Conservation (phyloP, 176 grass and related monocot species). For the Pontederia paniculata region DNA sequence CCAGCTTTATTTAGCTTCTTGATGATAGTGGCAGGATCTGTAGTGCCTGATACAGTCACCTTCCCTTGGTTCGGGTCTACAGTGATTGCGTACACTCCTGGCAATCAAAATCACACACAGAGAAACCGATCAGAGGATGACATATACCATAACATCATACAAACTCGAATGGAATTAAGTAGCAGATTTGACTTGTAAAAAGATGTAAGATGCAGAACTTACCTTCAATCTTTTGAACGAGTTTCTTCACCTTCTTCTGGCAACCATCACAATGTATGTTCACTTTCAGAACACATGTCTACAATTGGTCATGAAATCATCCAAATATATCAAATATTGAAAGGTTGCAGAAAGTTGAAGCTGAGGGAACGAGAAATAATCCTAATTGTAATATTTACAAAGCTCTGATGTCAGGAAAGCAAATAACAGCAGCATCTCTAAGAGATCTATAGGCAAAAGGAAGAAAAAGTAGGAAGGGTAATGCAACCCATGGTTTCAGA, state of each 20-base stretch:
- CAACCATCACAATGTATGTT: slow-evolving; percentile 42
- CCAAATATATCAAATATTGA: neutral
- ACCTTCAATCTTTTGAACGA: slow-evolving; percentile 38
- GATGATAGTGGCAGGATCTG: slow-evolving; percentile 72
- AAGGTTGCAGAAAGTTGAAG: no score
- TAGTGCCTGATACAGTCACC: slow-evolving; percentile 50
- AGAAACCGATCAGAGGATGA: no score
- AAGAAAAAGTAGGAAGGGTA: no score
- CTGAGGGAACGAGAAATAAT: no score
- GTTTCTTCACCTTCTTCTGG: slow-evolving; percentile 45
- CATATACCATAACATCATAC: neutral
- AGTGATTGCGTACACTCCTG: slow-evolving; percentile 57
- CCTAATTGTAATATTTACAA: no score
- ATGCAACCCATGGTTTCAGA: no score
- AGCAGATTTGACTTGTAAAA: neutral
- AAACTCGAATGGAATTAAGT: neutral
- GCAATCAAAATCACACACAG: neutral
- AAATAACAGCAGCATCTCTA: no score
- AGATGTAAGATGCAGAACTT: neutral
- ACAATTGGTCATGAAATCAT: slow-evolving; percentile 1
- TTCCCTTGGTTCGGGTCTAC: slow-evolving; percentile 63
- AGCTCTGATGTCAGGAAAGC: no score
- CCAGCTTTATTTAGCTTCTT: slow-evolving; percentile 78
- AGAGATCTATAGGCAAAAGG: no score
- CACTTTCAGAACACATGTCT: slow-evolving; percentile 32